These are phyloP conservation scores for Raffaelea albimanens DNA, from an alignment of 2,329 filamentous ascomycete genomes.

Conservation along the genomic window DNA sequence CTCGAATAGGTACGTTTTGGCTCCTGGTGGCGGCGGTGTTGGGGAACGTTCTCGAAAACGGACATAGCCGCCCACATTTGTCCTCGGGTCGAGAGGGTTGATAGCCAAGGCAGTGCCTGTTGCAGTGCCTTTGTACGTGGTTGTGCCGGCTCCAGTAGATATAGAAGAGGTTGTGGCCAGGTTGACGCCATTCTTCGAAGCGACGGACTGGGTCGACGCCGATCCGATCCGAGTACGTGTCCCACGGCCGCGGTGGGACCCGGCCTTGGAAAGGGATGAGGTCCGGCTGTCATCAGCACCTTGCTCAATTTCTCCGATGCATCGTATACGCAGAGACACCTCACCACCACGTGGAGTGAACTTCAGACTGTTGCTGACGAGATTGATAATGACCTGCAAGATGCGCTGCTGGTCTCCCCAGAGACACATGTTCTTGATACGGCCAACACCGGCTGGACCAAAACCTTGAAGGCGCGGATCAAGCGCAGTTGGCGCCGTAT, in stretches of 20 bases:
- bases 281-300: constrained; percentile 34
- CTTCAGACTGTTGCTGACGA: constrained; percentile 86
- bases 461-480: constrained; percentile 37
- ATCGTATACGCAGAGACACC: constrained; percentile 68
- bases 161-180: constrained; percentile 16
- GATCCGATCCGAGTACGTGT: constrained; percentile 36
- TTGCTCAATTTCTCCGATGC: constrained; percentile 50
- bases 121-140: constrained; percentile 19
- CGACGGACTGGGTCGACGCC: constrained; percentile 40
- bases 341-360: constrained; percentile 73
- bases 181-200: constrained; percentile 26
- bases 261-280: constrained; percentile 40
- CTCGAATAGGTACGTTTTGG: constrained; percentile 65
- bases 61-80: constrained; percentile 29
- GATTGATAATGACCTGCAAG: constrained; percentile 84
- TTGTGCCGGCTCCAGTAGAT: constrained; percentile 7
- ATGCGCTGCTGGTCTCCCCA: constrained; percentile 93
- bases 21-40: constrained; percentile 50
- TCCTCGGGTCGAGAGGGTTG: constrained; percentile 52
- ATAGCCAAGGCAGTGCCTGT: constrained; percentile 49
- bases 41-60: constrained; percentile 45
- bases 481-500: constrained; percentile 15
- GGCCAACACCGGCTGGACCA: constrained; percentile 56
- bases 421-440: constrained; percentile 74
- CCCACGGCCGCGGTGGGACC: constrained; percentile 31